A percentile compares a stretch with the other conserved stretches of the same genome.
Evolutionary conservation across 1,284 basidiomycete genomes (phyloP).

Genomic region (Malassezia nana): DNA sequence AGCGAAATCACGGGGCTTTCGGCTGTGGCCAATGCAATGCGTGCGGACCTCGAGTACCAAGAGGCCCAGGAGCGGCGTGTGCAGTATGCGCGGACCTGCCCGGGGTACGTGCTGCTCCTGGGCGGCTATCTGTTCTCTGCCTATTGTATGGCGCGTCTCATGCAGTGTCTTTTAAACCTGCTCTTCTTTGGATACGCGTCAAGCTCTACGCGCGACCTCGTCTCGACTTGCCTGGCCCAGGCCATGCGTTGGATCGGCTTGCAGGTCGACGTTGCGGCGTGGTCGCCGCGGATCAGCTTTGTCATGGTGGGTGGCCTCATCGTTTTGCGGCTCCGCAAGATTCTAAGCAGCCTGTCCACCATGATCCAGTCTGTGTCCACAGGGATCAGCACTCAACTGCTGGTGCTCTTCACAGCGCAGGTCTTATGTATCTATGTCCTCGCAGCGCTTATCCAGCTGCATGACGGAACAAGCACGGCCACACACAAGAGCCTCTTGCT

Average conservation of each 20-base stretch:
- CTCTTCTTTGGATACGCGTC: conserved; percentile 28
- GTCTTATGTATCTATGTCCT: conserved; percentile 51
- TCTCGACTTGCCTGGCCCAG: conserved; percentile 44
- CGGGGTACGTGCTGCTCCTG: conserved; percentile 43
- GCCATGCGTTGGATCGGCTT: conserved; percentile 44
- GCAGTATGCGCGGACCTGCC: conserved; percentile 41
- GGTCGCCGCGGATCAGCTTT: conserved; percentile 48
- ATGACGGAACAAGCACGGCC: conserved; percentile 19
- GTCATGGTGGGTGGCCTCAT: conserved; percentile 49
- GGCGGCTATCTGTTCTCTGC: conserved; percentile 47
- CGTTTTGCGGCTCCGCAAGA: conserved; percentile 48
- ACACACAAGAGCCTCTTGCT: conserved; percentile 26
- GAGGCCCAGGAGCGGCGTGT: conserved; percentile 39
- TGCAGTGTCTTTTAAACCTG: conserved; percentile 24
- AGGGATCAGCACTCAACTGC: conserved; percentile 49
- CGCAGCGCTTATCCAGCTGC: conserved; percentile 50
- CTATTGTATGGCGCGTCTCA: conserved; percentile 46
- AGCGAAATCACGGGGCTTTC: conserved; percentile 49
- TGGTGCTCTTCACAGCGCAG: conserved; percentile 50
- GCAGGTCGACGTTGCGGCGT: conserved; percentile 48
- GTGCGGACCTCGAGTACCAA: conserved; percentile 45
- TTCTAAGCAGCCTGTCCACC: conserved; percentile 47
- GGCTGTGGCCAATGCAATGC: conserved; percentile 48
- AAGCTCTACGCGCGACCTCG: conserved; percentile 40
- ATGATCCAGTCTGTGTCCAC: conserved; percentile 48